Conservation (phyloP, 306 rosid genomes). For the Trifolium dubium region DNA sequence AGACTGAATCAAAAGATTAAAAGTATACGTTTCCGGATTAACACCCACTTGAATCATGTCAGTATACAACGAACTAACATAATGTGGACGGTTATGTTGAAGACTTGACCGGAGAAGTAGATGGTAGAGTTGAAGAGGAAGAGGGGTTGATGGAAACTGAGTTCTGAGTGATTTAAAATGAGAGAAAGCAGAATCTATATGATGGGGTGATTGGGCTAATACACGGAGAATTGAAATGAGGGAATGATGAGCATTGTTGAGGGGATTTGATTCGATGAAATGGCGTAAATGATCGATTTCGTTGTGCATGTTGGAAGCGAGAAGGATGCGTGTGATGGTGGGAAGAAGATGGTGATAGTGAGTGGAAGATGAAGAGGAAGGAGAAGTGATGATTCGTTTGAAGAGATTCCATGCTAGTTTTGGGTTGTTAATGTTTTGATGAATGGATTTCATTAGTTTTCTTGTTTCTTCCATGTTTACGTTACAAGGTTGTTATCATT, state of each 20-base stretch:
- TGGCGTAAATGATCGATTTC: slow-evolving; percentile 62
- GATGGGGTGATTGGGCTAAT: slow-evolving; percentile 58
- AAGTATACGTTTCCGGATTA: slow-evolving; percentile 74
- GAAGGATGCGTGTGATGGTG: slow-evolving; percentile 63
- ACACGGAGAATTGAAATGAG: slow-evolving; percentile 49
- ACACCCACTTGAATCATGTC: slow-evolving; percentile 74
- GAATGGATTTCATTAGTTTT: slow-evolving; percentile 51
- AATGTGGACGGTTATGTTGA: slow-evolving; percentile 46
- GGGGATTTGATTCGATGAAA: slow-evolving; percentile 51
- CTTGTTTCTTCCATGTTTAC: slow-evolving; percentile 49
- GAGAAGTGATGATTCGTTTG: slow-evolving; percentile 65
- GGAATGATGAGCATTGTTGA: slow-evolving; percentile 53
- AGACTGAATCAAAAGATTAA: slow-evolving; percentile 64
- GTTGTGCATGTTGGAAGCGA: slow-evolving; percentile 57
- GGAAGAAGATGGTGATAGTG: slow-evolving; percentile 42
- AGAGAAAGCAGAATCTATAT: slow-evolving; percentile 55
- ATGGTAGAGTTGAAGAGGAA: slow-evolving; percentile 62
- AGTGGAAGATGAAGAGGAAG: slow-evolving; percentile 30
- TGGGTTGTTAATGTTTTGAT: slow-evolving; percentile 65
- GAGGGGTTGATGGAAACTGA: slow-evolving; percentile 58
- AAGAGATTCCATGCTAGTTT: slow-evolving; percentile 81
- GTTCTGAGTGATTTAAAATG: slow-evolving; percentile 70
- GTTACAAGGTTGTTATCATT: not conserved
- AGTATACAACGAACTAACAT: slow-evolving; percentile 64
- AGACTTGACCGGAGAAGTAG: slow-evolving; percentile 62